A percentile compares a stretch with the other conserved stretches of the same genome.
Evolutionary conservation across 331 rosid species (phyloP).

Genomic region (Cucumis variabilis): DNA sequence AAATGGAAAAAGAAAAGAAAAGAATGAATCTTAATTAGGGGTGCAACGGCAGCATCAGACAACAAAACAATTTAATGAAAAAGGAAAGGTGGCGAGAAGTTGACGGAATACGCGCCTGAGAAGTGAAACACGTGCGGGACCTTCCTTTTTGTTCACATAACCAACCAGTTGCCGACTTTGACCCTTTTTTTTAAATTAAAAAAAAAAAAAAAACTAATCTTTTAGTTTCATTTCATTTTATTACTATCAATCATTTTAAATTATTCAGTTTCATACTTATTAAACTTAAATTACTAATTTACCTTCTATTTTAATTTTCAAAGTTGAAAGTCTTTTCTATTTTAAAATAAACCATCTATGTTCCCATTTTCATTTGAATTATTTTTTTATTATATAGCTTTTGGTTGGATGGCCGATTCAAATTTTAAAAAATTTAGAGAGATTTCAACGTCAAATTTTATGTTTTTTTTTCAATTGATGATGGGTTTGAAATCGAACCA

Average conservation of each 20-base stretch:
- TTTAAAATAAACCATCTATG: not conserved
- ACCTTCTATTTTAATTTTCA: not conserved
- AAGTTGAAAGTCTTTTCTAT: not conserved
- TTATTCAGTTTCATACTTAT: no score
- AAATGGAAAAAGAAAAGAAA: no score
- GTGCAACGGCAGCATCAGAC: no score
- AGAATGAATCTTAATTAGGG: no score
- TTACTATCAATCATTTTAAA: no score
- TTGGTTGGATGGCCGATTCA: not conserved
- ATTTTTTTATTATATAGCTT: not conserved
- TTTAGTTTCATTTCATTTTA: no score
- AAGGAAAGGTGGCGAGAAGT: not conserved
- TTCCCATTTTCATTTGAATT: not conserved
- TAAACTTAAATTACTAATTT: no score
- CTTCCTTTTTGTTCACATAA: not conserved
- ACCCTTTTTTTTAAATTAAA: not conserved
- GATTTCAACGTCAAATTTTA: not conserved
- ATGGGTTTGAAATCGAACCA: not conserved
- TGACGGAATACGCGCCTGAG: not conserved
- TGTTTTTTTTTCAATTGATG: not conserved
- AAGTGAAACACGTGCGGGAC: conserved; percentile 5
- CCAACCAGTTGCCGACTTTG: not conserved
- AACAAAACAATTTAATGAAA: no score
- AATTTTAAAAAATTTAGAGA: not conserved
- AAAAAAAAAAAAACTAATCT: no score